Conservation (phyloP, 2,329 filamentous ascomycete species). For the Alternaria sp. region DNA sequence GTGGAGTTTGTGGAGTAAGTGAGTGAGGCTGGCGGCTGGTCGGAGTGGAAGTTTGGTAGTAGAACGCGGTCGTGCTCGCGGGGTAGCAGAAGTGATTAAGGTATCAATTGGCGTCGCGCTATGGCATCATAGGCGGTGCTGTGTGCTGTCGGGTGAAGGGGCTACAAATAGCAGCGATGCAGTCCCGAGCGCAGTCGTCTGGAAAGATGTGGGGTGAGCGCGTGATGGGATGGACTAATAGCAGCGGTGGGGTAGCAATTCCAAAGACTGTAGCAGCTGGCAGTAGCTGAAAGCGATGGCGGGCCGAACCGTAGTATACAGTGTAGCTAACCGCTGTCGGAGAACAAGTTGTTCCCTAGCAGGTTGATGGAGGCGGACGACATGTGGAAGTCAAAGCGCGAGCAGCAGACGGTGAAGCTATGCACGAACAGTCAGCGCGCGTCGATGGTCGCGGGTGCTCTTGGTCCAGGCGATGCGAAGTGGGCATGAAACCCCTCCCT, state of each 20-base stretch:
- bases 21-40: constrained; percentile 5
- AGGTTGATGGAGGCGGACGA: constrained; percentile 42
- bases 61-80: constrained; percentile 23
- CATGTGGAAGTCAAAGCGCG: constrained; percentile 39
- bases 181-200: constrained; percentile 14
- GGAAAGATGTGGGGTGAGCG: constrained; percentile 22
- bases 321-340: constrained; percentile 44
- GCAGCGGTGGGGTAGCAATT: constrained; percentile 36
- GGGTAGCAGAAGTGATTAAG: constrained; percentile 23
- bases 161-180: constrained; percentile 11
- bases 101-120: constrained; percentile 20
- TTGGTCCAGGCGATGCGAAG: constrained; percentile 24
- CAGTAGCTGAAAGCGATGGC: constrained; percentile 27
- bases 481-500: constrained; percentile 21
- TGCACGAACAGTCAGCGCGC: constrained; percentile 42
- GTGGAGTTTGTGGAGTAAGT: background rate
- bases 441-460: constrained; percentile 37
- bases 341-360: constrained; percentile 46
- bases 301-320: constrained; percentile 28
- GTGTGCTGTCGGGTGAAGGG: constrained; percentile 12
- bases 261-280: constrained; percentile 17
- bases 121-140: constrained; percentile 26
- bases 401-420: constrained; percentile 20
- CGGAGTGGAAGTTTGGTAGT: background rate
- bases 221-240: constrained; percentile 22